Percentiles rank a stretch among this genome's conserved stretches.
Conservation (phyloP, 2,329 filamentous ascomycete species). For the Clonostachys solani region DNA sequence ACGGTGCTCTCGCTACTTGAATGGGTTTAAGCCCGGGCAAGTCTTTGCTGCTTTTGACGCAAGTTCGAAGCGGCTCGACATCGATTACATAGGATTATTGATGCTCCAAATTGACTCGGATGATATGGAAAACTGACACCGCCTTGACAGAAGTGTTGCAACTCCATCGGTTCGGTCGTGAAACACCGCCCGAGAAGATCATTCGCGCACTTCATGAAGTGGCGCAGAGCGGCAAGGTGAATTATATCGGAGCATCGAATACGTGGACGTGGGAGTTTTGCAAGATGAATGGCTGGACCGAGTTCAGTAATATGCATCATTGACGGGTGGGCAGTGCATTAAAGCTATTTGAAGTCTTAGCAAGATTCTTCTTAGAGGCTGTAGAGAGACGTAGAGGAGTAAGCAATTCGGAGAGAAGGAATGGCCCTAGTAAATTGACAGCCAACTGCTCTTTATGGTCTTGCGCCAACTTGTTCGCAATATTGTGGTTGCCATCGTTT, state of each 20-base stretch:
- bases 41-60: conserved; percentile 63
- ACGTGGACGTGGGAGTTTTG: conserved; percentile 18
- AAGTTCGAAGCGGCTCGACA: conserved; percentile 49
- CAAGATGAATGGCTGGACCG: conserved; percentile 2
- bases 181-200: conserved; percentile 41
- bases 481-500: too few relatives aligned
- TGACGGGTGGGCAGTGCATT: too few relatives aligned
- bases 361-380: too few relatives aligned
- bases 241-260: conserved; percentile 12
- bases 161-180: conserved; percentile 55
- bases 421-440: too few relatives aligned
- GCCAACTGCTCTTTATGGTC: too few relatives aligned
- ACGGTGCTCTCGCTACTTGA: conserved; percentile 23
- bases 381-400: too few relatives aligned
- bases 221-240: conserved; percentile 46
- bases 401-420: too few relatives aligned
- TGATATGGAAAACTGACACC: conserved; percentile 21
- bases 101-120: too few relatives aligned
- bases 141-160: conserved; percentile 53
- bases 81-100: conserved; percentile 54
- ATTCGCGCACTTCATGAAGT: conserved; percentile 57
- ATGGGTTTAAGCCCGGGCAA: conserved; percentile 55
- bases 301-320: neutral
- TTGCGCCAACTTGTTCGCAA: too few relatives aligned
- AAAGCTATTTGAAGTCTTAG: too few relatives aligned